These are phyloP conservation scores for Colletotrichum sp. DNA, from an alignment of 2,329 filamentous ascomycete genomes.

Conservation along the genomic window DNA sequence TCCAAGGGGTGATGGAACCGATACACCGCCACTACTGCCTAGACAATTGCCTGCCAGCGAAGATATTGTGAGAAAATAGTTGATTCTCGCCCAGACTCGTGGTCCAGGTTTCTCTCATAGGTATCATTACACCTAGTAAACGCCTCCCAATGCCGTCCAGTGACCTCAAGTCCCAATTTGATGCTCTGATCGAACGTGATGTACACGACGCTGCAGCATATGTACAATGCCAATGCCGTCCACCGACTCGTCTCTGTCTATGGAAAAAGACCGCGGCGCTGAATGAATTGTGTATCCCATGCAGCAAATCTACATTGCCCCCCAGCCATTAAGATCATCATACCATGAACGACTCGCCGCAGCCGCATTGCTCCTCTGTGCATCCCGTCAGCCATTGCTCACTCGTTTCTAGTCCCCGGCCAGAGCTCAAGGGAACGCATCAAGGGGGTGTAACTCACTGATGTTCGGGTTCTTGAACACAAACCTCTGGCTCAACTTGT, in stretches of 20 bases:
- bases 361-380: slow-evolving; percentile 92
- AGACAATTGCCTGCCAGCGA: not conserved
- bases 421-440: fast-evolving
- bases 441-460: slow-evolving; percentile 65
- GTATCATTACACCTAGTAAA: slow-evolving; percentile 19
- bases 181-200: slow-evolving; percentile 6
- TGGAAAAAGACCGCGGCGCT: not conserved
- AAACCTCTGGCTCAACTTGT: slow-evolving; percentile 90
- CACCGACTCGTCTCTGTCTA: not conserved
- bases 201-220: slow-evolving; percentile 7
- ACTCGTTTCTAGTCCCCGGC: not conserved
- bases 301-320: not conserved
- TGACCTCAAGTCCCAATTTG: not conserved
- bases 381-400: slow-evolving; percentile 31
- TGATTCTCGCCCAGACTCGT: not conserved
- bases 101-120: not conserved
- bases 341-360: slow-evolving; percentile 95
- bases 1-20: not conserved
- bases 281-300: not conserved
- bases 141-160: slow-evolving; percentile 17
- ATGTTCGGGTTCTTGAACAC: slow-evolving; percentile 98
- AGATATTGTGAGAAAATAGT: not conserved
- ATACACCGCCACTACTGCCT: not conserved
- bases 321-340: slow-evolving; percentile 28
- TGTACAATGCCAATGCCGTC: not conserved